Evolutionary conservation across 2,329 filamentous ascomycete genomes (phyloP), one percentile per base, ranked within the genome.

Genomic region (Didymella exigua): DNA sequence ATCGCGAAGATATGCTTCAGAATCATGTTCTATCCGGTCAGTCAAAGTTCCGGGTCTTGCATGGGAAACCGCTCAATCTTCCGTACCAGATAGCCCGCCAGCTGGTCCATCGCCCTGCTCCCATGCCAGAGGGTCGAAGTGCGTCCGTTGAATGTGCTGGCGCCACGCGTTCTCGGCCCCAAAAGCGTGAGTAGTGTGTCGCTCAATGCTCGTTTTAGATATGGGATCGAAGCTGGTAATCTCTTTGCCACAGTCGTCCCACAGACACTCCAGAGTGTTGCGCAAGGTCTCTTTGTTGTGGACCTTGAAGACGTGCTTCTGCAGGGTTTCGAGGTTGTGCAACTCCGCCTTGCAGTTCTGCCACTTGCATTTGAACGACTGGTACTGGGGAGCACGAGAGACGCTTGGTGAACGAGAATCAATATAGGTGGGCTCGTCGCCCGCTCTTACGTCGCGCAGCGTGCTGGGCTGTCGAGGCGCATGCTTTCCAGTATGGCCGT

Each of bases 241-340:
- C 34, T 71, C 58, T 34, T 61, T 68, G 7, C 70, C 63, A 60
- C 81, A 84, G 5, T 66, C 66, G 11, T 63, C 66, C 81, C 81
- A 84, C 13, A 72, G 67, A 60, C 81, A 84, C 30, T 77, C 70
- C 36, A 75, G 73, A 18, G 71, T 70, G 21, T 75, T 73, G 11
- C 69, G 63, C 3, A 51, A 44, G 11, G 69, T 73, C 21, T 68
- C 60, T 37, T 71, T 73, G 19, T 75, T 72, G 62, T 89, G 86
- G 4, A 82, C 70, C 62, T 85, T 87, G 46, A 77, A 67, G 5
- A 86, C 71, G 67, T 89, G 86, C 53, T 82, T 83, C 57, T 81
- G 80, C 5, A 89, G 73, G 0, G 82, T 84, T 8, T 82, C 79
- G 13, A 88, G 69, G 60, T 87, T 88, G 69, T 89, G 86, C 5